These are phyloP conservation scores for Pseudoscleropodium purum DNA, from an alignment of 225 moss, liverwort and hornwort genomes.

Conservation along the genomic window DNA sequence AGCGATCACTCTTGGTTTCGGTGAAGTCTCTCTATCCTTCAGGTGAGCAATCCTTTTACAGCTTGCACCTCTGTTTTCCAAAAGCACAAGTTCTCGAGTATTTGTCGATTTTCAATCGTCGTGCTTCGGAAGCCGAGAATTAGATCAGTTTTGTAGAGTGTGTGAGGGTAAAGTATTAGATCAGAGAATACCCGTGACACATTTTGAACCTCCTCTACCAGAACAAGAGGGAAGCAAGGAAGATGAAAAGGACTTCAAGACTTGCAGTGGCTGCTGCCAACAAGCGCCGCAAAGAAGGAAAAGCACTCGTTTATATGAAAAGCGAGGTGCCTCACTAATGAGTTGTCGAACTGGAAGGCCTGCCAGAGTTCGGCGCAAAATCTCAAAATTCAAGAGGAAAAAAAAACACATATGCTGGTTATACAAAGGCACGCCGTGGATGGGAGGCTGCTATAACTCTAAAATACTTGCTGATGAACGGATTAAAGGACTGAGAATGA, in stretches of 20 bases:
- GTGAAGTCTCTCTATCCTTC: slow-evolving; percentile 43
- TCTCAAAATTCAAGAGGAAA: slow-evolving; percentile 34
- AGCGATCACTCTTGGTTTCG: slow-evolving; percentile 30
- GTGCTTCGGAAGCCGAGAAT: background rate
- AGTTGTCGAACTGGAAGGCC: slow-evolving; percentile 21
- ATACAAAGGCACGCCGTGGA: slow-evolving; percentile 49
- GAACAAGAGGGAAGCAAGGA: slow-evolving; percentile 12
- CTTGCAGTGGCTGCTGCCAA: slow-evolving; percentile 21
- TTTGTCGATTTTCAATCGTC: background rate
- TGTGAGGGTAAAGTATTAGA: background rate
- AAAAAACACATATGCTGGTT: slow-evolving; percentile 36
- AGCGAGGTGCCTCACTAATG: slow-evolving; percentile 19
- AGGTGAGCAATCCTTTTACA: background rate
- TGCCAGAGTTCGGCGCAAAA: slow-evolving; percentile 1
- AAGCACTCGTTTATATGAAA: slow-evolving; percentile 36
- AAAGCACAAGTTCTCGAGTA: background rate
- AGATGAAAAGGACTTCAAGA: slow-evolving; percentile 3
- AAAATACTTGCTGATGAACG: slow-evolving; percentile 6
- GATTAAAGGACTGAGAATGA: slow-evolving; percentile 1
- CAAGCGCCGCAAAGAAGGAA: slow-evolving; percentile 19
- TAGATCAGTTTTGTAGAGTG: background rate
- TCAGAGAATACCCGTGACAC: background rate
- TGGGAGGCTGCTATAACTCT: slow-evolving; percentile 20
- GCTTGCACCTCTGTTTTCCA: background rate
- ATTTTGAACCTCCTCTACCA: background rate